Evolutionary conservation across 352 stramenopile genomes (phyloP).

Genomic region (Globisporangium mamillatum): DNA sequence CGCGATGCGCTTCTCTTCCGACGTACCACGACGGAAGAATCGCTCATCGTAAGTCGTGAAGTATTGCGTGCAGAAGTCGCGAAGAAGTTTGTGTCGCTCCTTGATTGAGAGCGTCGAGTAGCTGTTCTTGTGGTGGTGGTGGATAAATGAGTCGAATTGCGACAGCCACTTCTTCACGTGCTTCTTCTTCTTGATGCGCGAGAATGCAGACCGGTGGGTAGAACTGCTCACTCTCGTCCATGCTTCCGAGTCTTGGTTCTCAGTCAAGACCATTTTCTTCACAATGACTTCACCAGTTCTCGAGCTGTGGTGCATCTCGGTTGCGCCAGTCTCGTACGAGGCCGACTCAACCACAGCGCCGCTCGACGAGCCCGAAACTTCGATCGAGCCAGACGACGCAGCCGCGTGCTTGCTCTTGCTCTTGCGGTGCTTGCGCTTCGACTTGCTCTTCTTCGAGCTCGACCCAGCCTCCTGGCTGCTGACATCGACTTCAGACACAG

Average conservation of each 20-base stretch:
- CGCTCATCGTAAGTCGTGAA: neutral
- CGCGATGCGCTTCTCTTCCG: neutral
- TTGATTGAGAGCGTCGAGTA: neutral
- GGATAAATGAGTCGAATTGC: neutral
- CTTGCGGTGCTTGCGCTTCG: neutral
- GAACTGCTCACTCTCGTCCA: neutral
- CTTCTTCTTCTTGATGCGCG: neutral
- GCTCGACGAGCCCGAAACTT: neutral
- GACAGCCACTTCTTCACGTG: neutral
- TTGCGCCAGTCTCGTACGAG: neutral
- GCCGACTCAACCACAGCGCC: neutral
- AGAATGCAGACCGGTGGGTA: neutral
- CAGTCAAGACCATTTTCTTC: neutral
- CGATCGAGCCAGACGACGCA: neutral
- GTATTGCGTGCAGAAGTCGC: neutral
- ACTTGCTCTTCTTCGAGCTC: neutral
- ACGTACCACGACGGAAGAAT: neutral
- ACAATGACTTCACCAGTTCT: neutral
- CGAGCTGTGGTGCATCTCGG: neutral
- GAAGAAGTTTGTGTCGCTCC: neutral
- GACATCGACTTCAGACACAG: neutral
- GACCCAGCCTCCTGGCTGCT: neutral
- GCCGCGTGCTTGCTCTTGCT: neutral
- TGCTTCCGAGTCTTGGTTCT: neutral
- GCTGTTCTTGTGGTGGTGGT: neutral